A percentile compares a stretch with the other conserved stretches of the same genome.
phyloP scores from a whole-genome alignment of 345 rosid genomes.

The Acer campestre region DNA sequence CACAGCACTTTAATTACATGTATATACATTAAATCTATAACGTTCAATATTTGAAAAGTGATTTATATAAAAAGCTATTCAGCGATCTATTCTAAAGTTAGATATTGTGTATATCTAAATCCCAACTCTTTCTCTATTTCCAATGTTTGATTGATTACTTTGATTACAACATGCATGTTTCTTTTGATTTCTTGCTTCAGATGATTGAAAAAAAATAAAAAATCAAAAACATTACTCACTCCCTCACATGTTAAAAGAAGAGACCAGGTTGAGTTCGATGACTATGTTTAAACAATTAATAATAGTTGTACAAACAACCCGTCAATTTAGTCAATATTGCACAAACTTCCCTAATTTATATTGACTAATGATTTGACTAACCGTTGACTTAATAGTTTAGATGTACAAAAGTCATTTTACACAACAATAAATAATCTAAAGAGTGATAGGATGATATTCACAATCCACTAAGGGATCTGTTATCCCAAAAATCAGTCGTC shows the following conservation, averaged over 20 bases:
- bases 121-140: slow-evolving; percentile 58
- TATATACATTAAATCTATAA: not conserved
- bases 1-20: slow-evolving; percentile 4
- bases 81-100: slow-evolving; percentile 44
- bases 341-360: too few relatives aligned
- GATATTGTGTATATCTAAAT: slow-evolving; percentile 32
- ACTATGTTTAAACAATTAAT: not conserved
- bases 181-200: slow-evolving; percentile 42
- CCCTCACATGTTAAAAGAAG: slow-evolving; percentile 35
- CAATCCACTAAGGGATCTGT: too few relatives aligned
- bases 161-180: slow-evolving; percentile 12
- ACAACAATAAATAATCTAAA: too few relatives aligned
- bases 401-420: too few relatives aligned
- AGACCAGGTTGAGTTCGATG: slow-evolving; percentile 12
- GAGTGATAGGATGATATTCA: too few relatives aligned
- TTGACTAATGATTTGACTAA: too few relatives aligned
- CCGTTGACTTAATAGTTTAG: too few relatives aligned
- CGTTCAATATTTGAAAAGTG: slow-evolving; percentile 36
- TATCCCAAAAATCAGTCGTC: too few relatives aligned
- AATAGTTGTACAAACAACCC: too few relatives aligned
- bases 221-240: slow-evolving; percentile 16
- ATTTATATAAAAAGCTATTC: slow-evolving; percentile 42
- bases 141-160: slow-evolving; percentile 44
- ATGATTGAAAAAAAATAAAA: not conserved
- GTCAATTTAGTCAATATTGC: too few relatives aligned